Evolutionary conservation across 352 stramenopile genomes (phyloP).

Genomic region (Phytophthora ramorum): DNA sequence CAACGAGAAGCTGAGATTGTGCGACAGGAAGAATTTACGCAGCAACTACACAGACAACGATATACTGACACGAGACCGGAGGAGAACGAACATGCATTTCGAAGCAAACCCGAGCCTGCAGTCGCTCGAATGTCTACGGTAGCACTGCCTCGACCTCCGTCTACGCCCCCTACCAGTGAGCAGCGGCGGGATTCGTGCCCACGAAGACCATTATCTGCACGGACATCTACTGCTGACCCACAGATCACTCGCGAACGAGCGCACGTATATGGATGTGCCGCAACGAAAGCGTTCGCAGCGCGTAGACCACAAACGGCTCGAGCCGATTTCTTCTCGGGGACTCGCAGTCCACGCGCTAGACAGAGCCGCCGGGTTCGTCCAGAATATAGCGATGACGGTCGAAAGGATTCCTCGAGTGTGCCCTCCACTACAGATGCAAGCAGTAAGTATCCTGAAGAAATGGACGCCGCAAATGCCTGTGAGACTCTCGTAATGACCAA

Average conservation of each 20-base stretch:
- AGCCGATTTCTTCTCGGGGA: constrained; percentile 15
- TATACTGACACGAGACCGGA: constrained; percentile 1
- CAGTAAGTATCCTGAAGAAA: not conserved
- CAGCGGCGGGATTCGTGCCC: constrained; percentile 4
- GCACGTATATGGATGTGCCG: constrained; percentile 59
- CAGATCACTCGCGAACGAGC: constrained; percentile 53
- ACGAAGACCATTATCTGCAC: constrained; percentile 38
- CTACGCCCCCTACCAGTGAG: constrained; percentile 1
- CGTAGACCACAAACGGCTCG: constrained; percentile 25
- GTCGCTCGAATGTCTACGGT: not conserved
- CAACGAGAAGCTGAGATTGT: constrained; percentile 21
- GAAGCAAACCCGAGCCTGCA: constrained; percentile 3
- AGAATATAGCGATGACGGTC: constrained; percentile 1
- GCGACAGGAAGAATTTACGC: constrained; percentile 31
- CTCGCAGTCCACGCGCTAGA: constrained; percentile 10
- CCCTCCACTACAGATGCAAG: not conserved
- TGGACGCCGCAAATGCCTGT: constrained; percentile 37
- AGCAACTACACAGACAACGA: constrained; percentile 20
- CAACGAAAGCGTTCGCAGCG: constrained; percentile 52
- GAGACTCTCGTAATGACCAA: constrained; percentile 71
- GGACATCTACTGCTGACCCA: constrained; percentile 26
- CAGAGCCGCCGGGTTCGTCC: constrained; percentile 6
- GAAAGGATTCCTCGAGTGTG: not conserved
- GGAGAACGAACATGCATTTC: constrained; percentile 6
- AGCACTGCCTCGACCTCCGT: constrained; percentile 8